Percentiles rank a stretch among this genome's conserved stretches.
Evolutionary conservation across 1,284 basidiomycete species (phyloP).

Genomic region (Xerocomus cyaneibrunnescens): DNA sequence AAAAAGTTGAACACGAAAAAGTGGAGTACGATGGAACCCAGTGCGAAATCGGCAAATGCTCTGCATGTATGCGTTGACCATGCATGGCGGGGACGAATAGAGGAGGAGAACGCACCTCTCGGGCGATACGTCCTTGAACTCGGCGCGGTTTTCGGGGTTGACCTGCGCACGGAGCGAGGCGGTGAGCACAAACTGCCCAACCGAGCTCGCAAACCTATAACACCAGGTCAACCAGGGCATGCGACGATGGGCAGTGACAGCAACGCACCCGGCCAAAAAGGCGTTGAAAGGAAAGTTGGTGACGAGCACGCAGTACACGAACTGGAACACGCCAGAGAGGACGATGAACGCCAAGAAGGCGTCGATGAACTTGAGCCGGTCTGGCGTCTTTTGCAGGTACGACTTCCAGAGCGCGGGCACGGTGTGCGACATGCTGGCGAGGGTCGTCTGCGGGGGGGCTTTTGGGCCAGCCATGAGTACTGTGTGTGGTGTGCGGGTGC

Average conservation of each 20-base stretch:
- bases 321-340: constrained; percentile 88
- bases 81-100: not conserved
- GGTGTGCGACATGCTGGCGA: constrained; percentile 39
- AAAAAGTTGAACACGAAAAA: constrained; percentile 99
- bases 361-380: constrained; percentile 92
- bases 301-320: constrained; percentile 88
- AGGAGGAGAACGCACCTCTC: constrained; percentile 66
- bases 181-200: constrained; percentile 96
- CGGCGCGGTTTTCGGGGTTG: constrained; percentile 76
- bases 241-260: not conserved
- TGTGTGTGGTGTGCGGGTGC: no score
- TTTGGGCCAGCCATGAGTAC: constrained; percentile 38
- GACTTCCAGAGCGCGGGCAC: constrained; percentile 70
- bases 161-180: constrained; percentile 92
- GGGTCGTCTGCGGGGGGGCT: constrained; percentile 32
- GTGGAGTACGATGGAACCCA: constrained; percentile 93
- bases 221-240: not conserved
- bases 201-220: constrained; percentile 86
- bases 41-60: constrained; percentile 94
- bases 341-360: constrained; percentile 91
- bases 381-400: constrained; percentile 76
- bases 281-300: constrained; percentile 98
- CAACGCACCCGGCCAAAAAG: constrained; percentile 87
- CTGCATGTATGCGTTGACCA: constrained; percentile 42
- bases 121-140: constrained; percentile 91